Conservation (phyloP, 192 early-diverging fungal genomes). For the Phycomyces nitens region DNA sequence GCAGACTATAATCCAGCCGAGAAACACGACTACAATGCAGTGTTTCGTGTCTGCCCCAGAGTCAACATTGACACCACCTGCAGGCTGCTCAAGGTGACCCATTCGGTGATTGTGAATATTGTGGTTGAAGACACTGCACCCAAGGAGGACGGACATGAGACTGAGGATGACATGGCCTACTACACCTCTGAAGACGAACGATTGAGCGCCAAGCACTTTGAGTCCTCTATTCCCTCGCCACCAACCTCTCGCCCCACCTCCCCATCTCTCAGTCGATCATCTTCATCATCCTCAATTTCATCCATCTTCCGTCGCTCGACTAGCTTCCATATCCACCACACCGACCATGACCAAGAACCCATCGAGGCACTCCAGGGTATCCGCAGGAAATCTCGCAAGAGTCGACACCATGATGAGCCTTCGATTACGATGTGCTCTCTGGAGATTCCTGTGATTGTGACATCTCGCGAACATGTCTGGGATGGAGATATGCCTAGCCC, state of each 20-base stretch:
- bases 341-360: conserved; percentile 2
- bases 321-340: background rate
- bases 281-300: conserved; percentile 19
- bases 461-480: conserved; percentile 25
- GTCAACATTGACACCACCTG: conserved; percentile 32
- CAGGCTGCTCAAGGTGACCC: conserved; percentile 19
- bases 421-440: conserved; percentile 7
- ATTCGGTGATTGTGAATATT: conserved; percentile 27
- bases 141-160: background rate
- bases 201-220: background rate
- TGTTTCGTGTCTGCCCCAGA: conserved; percentile 26
- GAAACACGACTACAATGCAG: conserved; percentile 25
- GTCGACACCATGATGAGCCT: background rate
- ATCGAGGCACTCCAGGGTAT: background rate
- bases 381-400: background rate
- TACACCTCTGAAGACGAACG: background rate
- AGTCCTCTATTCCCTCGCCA: background rate
- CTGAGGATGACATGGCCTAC: background rate
- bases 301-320: conserved; percentile 15
- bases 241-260: conserved; percentile 10
- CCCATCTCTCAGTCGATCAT: conserved; percentile 6
- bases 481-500: conserved; percentile 22
- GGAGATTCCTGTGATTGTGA: conserved; percentile 28
- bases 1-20: conserved; percentile 21
- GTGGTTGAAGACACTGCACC: conserved; percentile 11